Evolutionary conservation across 2,329 filamentous ascomycete genomes (phyloP).

Genomic region (Botrytis fragariae): DNA sequence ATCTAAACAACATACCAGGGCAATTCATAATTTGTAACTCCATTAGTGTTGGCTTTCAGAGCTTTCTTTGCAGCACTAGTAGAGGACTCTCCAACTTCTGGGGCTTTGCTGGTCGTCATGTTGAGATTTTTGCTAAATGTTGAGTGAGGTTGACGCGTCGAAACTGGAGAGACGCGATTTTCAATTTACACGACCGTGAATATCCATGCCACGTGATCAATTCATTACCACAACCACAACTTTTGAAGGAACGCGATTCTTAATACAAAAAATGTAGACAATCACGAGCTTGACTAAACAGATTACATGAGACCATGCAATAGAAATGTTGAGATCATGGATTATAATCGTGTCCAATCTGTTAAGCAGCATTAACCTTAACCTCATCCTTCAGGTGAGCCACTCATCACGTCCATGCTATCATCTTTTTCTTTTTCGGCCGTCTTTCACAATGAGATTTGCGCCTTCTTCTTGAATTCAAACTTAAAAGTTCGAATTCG

Average conservation of each 20-base stretch:
- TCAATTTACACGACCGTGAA: constrained; percentile 28
- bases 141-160: constrained; percentile 27
- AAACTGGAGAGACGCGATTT: constrained; percentile 24
- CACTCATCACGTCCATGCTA: neutral
- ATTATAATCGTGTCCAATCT: neutral
- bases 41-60: constrained; percentile 50
- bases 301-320: neutral
- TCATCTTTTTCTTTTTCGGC: neutral
- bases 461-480: neutral
- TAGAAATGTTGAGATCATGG: neutral
- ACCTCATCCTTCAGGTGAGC: neutral
- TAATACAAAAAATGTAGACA: neutral
- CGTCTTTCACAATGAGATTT: neutral
- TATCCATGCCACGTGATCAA: neutral
- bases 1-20: constrained; percentile 61
- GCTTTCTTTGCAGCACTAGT: constrained; percentile 55
- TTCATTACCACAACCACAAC: neutral
- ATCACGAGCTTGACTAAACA: neutral
- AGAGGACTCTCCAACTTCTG: constrained; percentile 58
- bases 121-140: constrained; percentile 6
- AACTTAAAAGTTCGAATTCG: neutral
- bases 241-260: neutral
- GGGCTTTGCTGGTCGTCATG: constrained; percentile 34
- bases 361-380: too few species aligned
- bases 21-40: constrained; percentile 64